These are phyloP conservation scores for Leccinum barrowsii DNA, from an alignment of 768 basidiomycete genomes.

Conservation along the genomic window DNA sequence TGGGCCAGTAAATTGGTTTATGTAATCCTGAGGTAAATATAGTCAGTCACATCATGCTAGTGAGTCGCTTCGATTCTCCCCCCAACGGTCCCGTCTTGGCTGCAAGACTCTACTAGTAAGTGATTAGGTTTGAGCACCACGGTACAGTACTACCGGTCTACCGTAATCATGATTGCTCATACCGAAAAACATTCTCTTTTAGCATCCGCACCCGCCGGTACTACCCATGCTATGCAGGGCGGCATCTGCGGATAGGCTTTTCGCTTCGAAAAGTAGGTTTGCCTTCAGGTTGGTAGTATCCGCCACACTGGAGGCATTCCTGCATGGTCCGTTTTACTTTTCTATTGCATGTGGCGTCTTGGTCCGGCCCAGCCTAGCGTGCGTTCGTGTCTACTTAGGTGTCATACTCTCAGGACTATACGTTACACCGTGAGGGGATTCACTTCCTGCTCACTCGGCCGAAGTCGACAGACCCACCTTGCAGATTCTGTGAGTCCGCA, in stretches of 20 bases:
- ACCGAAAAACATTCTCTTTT: too few relatives aligned
- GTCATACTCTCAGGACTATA: conserved; percentile 11
- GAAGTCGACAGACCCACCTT: conserved; percentile 22
- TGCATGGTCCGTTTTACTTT: conserved; percentile 24
- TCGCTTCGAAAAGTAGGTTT: conserved; percentile 39
- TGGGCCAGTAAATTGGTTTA: background rate
- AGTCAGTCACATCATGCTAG: background rate
- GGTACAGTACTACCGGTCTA: too few relatives aligned
- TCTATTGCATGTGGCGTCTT: conserved; percentile 17
- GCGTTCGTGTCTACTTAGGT: conserved; percentile 3
- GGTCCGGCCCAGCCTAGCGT: background rate
- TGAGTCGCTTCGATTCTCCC: too few relatives aligned
- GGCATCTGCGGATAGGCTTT: conserved; percentile 34
- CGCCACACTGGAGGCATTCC: conserved; percentile 17
- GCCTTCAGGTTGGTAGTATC: conserved; percentile 26
- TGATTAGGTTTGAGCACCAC: too few relatives aligned
- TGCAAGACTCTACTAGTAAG: too few relatives aligned
- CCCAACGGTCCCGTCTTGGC: too few relatives aligned
- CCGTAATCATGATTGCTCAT: too few relatives aligned
- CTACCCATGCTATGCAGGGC: too few relatives aligned
- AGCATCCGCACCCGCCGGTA: too few relatives aligned
- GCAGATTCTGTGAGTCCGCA: conserved; percentile 12
- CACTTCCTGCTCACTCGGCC: conserved; percentile 15
- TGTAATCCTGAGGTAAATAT: background rate
- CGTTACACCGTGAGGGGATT: conserved; percentile 3